Base-by-base conservation (phyloP, 495 filamentous ascomycete species). In the Podospora sp. region DNA sequence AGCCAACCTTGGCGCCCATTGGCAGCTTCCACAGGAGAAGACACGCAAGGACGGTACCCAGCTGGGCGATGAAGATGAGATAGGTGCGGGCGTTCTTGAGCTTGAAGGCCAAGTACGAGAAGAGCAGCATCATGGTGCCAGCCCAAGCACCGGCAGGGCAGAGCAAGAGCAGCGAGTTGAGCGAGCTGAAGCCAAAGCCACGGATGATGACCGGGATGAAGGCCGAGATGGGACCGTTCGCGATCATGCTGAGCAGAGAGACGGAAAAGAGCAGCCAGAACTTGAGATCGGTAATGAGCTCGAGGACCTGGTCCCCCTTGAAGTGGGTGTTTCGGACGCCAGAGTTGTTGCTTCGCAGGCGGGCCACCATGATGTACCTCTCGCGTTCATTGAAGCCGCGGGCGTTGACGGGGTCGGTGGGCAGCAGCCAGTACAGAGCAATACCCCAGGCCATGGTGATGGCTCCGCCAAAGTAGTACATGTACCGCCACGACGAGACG, bases 301-400 rank as follows among this genome's bases (percentile, higher is more conserved):
- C 84, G 16, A 73, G 68, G 27, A 84, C 77, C 62, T 86, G 84
- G 53, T 78, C 77, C 75, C 71, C 74, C 68, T 81, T 83, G 71
- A 80, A 78, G 35, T 75, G 71, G 57, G 75, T 77, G 67, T 80
- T 82, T 24, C 78, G 72, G 22, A 81, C 76, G 21, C 81, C 81
- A 0, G 80, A 80, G 51, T 76, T 75, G 59, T 79, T 79, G 36
- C 72, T 73, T 21, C 76, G 76, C 58, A 73, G 75, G 7, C 81
- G 75, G 0, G 74, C 76, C 8, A 83, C 73, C 3, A 82, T 65
- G 36, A 81, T 76, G 21, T 74, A 74, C 52, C 80, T 78, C 22
- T 83, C 80, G 22, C 79, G 75, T 1, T 80, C 57, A 1, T 60
- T 76, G 69, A 81, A 81, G 2, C 76, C 70, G 35, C 73, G 79